These are phyloP conservation scores for Microdochium nivale DNA, from an alignment of 2,329 filamentous ascomycete genomes.

Conservation along the genomic window DNA sequence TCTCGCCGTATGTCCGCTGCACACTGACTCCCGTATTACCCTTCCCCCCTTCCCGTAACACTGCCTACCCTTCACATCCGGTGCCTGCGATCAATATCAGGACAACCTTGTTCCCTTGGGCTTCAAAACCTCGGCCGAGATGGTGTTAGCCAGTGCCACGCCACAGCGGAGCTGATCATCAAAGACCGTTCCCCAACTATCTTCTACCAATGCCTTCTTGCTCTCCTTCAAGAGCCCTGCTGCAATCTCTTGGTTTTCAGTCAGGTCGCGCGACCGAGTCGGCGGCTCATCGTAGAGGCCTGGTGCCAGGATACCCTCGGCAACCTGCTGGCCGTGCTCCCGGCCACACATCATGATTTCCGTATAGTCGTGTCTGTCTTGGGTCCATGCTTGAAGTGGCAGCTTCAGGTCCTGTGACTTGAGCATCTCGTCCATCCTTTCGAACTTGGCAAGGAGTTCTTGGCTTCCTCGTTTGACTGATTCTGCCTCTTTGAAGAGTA, in stretches of 20 bases:
- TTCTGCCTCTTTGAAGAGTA: conserved; percentile 14
- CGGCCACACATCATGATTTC: conserved; percentile 21
- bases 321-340: conserved; percentile 20
- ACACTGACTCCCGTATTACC: no score
- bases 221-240: conserved; percentile 20
- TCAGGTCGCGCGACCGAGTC: conserved; percentile 7
- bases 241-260: conserved; percentile 17
- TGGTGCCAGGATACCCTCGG: conserved; percentile 15
- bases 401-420: conserved; percentile 13
- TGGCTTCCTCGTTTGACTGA: conserved; percentile 11
- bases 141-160: conserved; percentile 11
- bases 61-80: not conserved
- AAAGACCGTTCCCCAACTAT: conserved; percentile 18
- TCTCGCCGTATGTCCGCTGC: no score
- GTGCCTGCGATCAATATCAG: not conserved
- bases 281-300: conserved; percentile 5
- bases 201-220: conserved; percentile 9
- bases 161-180: conserved; percentile 14
- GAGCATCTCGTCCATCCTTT: conserved; percentile 15
- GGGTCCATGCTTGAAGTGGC: conserved; percentile 19
- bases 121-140: conserved; percentile 4
- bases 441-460: conserved; percentile 19
- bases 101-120: not conserved
- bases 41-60: no score
- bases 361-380: conserved; percentile 22